Evolutionary conservation across 306 rosid species (phyloP), one percentile per base, ranked within the genome.

Genomic region (Erythrophleum fordii): DNA sequence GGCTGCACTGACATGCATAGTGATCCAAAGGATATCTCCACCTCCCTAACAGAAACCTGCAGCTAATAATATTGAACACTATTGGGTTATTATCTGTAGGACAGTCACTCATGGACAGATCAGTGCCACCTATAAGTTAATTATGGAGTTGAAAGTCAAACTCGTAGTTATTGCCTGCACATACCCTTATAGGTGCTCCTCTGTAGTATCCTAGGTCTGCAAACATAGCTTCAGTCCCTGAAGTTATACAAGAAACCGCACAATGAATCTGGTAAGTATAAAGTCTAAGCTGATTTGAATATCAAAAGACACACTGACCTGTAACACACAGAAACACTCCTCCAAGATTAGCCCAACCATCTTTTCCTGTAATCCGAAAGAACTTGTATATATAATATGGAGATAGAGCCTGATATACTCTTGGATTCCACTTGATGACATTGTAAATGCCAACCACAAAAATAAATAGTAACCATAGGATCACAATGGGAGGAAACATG

Each of bases 181-280:
- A 82, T 91, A 93, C 97, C 98, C 91, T 83, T 80, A 93, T 69
- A 76, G 98, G 87, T 69, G 88, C 78, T 84, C 86, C 83, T 28
- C 87, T 68, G 69, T 86, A 90, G 84, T 90, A 86, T 49, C 97
- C 98, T 75, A 90, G 91, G 88, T 94, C 93, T n/a, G 86, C 76
- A 90, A 92, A 89, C 92, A 94, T 84, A 55, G 95, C 92, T 81
- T 92, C 95, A 69, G 89, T 89, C 82, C 97, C 97, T 94, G 90
- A 79, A 88, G 72, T 80, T 53, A 67, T 56, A 72, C 85, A 75
- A 84, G 59, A 85, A 78, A 85, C 68, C 49, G 13, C 80, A 68
- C 68, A 74, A 82, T 72, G 76, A 74, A 69, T 78, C 68, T 68
- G 46, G 77, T 44, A 69, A 77, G 34, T 46, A 39, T 66, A 78